phyloP scores from a whole-genome alignment of 2,329 filamentous ascomycete species.

The Hymenoscyphus salicellus region DNA sequence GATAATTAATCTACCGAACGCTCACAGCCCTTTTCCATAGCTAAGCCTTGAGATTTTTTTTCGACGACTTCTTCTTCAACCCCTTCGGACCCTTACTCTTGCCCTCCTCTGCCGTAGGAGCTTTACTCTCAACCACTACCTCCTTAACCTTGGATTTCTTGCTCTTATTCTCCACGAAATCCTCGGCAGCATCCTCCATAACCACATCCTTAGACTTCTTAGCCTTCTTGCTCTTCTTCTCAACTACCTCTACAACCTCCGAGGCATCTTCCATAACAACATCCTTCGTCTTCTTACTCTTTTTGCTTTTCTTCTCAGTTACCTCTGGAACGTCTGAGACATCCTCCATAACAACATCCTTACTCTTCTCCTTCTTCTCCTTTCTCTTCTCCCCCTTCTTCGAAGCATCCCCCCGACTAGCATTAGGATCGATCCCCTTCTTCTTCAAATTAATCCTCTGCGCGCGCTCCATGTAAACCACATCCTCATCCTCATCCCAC shows the following conservation, averaged over 20 bases:
- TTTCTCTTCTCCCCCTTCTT: conserved; percentile 16
- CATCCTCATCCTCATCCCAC: conserved; percentile 72
- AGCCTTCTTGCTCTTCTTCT: neutral
- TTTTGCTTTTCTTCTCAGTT: neutral
- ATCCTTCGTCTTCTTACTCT: neutral
- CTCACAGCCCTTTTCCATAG: neutral
- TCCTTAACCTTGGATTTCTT: neutral
- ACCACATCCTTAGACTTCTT: neutral
- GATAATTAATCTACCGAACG: too few species aligned
- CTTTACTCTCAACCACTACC: neutral
- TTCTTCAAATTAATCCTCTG: conserved; percentile 70
- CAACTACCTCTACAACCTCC: neutral
- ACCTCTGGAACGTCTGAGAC: neutral
- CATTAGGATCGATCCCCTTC: conserved; percentile 70
- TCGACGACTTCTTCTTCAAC: neutral
- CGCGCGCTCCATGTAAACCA: conserved; percentile 68
- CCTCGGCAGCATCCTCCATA: neutral
- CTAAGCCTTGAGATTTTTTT: neutral
- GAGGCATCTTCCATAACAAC: neutral
- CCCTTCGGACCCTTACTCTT: neutral
- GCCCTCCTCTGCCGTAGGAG: neutral
- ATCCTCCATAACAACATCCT: neutral
- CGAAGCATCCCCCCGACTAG: conserved; percentile 39
- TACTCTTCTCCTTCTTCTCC: conserved; percentile 12
- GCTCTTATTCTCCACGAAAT: neutral